Percentiles rank a stretch among this genome's conserved stretches.
Evolutionary conservation across 768 basidiomycete genomes (phyloP).

Genomic region (Harrya chromipes): DNA sequence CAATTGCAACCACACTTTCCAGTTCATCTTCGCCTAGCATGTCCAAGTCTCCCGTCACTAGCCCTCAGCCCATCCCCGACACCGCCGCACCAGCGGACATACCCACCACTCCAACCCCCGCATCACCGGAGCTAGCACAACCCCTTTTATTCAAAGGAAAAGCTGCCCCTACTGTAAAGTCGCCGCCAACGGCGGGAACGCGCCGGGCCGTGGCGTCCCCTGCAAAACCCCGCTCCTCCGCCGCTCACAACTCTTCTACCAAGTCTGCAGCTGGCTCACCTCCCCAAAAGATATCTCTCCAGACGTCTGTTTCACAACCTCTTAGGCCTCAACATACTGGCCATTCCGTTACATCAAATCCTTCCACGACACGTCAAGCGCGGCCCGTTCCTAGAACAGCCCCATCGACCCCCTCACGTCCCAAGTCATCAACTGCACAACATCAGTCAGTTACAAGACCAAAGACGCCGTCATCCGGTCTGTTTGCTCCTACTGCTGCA

Average conservation of each 20-base stretch:
- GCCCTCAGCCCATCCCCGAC: constrained; percentile 31
- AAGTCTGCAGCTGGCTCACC: constrained; percentile 26
- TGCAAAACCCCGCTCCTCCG: constrained; percentile 30
- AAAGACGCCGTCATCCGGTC: constrained; percentile 62
- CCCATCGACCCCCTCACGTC: constrained; percentile 33
- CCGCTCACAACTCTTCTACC: constrained; percentile 8
- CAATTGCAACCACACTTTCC: constrained; percentile 35
- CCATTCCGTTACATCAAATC: constrained; percentile 35
- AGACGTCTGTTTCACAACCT: constrained; percentile 37
- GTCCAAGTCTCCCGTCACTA: constrained; percentile 19
- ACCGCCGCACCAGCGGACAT: constrained; percentile 16
- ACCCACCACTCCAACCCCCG: constrained; percentile 20
- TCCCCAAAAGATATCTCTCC: constrained; percentile 29
- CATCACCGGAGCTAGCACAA: constrained; percentile 20
- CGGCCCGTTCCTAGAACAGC: constrained; percentile 28
- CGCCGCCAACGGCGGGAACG: constrained; percentile 22
- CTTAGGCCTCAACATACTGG: constrained; percentile 41
- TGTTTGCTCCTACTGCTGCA: constrained; percentile 82
- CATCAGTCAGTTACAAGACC: constrained; percentile 33
- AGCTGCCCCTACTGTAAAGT: constrained; percentile 12
- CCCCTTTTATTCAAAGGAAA: constrained; percentile 23
- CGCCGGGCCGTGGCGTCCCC: constrained; percentile 21
- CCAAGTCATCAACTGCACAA: constrained; percentile 34
- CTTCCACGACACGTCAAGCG: constrained; percentile 26
- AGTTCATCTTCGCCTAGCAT: constrained; percentile 26